Conservation (phyloP, 768 basidiomycete species). For the Amanita molliuscula region DNA sequence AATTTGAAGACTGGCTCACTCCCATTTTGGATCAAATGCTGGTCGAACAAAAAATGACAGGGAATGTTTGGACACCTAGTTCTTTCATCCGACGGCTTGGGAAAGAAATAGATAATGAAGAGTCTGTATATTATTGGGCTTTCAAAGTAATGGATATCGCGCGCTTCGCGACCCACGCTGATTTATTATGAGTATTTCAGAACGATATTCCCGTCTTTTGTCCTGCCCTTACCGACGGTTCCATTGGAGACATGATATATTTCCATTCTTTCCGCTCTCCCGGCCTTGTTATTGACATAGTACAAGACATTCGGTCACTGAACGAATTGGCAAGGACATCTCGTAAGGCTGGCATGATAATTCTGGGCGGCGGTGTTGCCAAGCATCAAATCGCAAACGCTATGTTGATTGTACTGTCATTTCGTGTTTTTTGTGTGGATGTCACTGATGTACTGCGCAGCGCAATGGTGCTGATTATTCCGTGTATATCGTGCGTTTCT, state of each 20-base stretch:
- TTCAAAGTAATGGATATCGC: conserved; percentile 64
- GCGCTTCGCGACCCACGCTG: not conserved
- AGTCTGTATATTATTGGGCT: conserved; percentile 98
- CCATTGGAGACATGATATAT: conserved; percentile 98
- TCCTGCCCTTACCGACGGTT: conserved; percentile 95
- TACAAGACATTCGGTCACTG: conserved; percentile 82
- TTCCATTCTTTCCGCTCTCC: conserved; percentile 92
- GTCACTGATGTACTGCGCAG: conserved; percentile 28
- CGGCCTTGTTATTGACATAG: conserved; percentile 85
- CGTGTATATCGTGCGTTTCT: conserved; percentile 72
- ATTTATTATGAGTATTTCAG: conserved; percentile 30
- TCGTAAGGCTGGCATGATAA: conserved; percentile 94
- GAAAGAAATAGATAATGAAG: conserved; percentile 94
- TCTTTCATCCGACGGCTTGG: conserved; percentile 88
- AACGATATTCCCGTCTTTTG: conserved; percentile 99
- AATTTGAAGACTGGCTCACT: conserved; percentile 98
- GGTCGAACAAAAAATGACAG: conserved; percentile 67
- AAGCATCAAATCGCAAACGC: conserved; percentile 99
- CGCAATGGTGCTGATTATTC: conserved; percentile 97
- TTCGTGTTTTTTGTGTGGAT: conserved; percentile 10
- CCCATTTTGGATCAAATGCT: conserved; percentile 90
- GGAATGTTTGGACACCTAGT: conserved; percentile 85
- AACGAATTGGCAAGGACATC: conserved; percentile 86
- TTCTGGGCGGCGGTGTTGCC: conserved; percentile 95
- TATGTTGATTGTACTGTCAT: conserved; percentile 77